A percentile compares a stretch with the other conserved stretches of the same genome.
Conservation (phyloP, 441 rosid species). For the Erodium trifolium region DNA sequence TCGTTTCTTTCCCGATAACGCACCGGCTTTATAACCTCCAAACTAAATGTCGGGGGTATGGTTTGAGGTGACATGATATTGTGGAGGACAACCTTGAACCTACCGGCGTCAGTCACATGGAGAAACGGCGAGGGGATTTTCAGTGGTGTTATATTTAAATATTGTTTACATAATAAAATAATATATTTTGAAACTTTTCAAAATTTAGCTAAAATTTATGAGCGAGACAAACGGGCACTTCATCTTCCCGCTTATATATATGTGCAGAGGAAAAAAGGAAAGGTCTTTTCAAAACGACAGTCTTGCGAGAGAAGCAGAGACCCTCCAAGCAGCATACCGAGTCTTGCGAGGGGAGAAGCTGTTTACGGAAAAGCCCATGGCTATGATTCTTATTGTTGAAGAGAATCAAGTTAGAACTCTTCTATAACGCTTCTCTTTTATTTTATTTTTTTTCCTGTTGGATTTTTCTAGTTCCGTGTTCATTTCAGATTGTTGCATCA, state of each 20-base stretch:
- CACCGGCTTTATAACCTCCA: no score
- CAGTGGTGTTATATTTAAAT: no score
- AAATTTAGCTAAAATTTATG: background rate
- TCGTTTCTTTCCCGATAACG: no score
- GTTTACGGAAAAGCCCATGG: background rate
- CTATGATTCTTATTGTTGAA: background rate
- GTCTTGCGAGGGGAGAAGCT: background rate
- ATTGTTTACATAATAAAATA: no score
- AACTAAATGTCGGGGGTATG: no score
- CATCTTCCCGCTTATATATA: background rate
- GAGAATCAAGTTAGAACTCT: background rate
- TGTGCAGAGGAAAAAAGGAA: background rate
- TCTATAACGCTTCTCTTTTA: background rate
- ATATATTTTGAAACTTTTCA: background rate
- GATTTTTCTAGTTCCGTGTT: background rate
- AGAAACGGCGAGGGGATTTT: no score
- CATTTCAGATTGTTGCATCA: background rate
- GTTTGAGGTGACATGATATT: no score
- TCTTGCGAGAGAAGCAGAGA: background rate
- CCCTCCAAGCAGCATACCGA: background rate
- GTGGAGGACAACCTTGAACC: no score
- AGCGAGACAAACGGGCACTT: background rate
- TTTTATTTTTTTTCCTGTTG: background rate
- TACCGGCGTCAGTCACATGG: no score
- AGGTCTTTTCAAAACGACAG: background rate